phyloP scores from a whole-genome alignment of 1,284 basidiomycete species.

The Rhizoctonia solani region DNA sequence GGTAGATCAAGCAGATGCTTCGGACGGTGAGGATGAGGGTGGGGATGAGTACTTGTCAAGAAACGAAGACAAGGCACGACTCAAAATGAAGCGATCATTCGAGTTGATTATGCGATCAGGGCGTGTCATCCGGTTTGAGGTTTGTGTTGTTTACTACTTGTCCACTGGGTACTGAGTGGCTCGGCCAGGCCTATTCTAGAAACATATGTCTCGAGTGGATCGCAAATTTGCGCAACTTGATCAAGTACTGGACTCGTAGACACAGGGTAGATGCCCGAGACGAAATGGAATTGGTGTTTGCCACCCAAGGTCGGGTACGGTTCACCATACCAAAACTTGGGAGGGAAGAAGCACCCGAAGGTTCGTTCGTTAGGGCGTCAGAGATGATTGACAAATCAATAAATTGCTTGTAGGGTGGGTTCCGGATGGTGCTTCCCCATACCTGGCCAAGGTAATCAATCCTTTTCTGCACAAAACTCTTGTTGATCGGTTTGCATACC shows the following conservation, averaged over 20 bases:
- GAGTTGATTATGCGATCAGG: conserved; percentile 75
- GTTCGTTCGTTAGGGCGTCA: not conserved
- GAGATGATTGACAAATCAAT: not conserved
- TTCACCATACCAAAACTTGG: conserved; percentile 49
- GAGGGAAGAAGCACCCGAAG: conserved; percentile 27
- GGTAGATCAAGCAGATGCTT: conserved; percentile 51
- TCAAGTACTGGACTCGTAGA: conserved; percentile 75
- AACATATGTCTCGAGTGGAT: conserved; percentile 77
- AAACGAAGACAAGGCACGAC: conserved; percentile 51
- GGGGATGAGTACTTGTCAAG: conserved; percentile 62
- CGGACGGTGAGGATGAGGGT: conserved; percentile 65
- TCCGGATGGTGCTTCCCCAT: conserved; percentile 38
- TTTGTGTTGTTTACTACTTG: not conserved
- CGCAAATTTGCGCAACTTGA: conserved; percentile 64
- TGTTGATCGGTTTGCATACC: conserved; percentile 57
- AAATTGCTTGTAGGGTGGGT: conserved; percentile 20
- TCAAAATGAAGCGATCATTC: conserved; percentile 71
- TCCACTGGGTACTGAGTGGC: conserved; percentile 52
- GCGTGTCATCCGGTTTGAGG: conserved; percentile 74
- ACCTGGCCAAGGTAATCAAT: conserved; percentile 36
- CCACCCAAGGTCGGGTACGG: conserved; percentile 54
- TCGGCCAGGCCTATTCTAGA: conserved; percentile 43
- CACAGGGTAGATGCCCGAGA: conserved; percentile 70
- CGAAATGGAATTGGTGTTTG: conserved; percentile 76
- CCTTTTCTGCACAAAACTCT: not conserved